Base-by-base conservation (phyloP, 192 early-diverging fungal species). In the Mortierella hygrophila region DNA sequence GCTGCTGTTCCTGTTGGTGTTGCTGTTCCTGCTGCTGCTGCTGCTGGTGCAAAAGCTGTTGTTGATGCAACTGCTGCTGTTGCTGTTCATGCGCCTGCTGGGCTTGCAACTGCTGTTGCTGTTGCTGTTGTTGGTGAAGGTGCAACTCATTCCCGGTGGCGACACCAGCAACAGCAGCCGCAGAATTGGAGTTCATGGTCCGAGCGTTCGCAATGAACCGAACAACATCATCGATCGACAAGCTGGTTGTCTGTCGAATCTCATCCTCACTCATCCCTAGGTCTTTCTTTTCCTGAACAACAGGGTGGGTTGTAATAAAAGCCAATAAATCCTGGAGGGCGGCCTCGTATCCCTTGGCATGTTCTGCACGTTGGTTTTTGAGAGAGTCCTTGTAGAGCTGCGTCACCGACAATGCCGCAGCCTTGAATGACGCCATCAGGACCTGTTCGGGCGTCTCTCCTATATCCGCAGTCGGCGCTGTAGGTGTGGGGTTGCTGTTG, bases 371-470 rank as follows among this genome's bases (percentile, higher is more conserved):
- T n/a, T 92, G 90, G 55, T 88, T 89, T 29, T 88, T 88, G n/a
- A 90, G 80, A 4, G 91, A 89, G 63, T 92, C 91, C 76, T 92
- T 92, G 80, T 92, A 92, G 15, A 92, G 82, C 37, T 88, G 89
- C 4, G 91, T 90, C 29, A 92, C 91, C 38, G 88, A 89, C 20
- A 88, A 78, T 21, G 91, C 91, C 26, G 91, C 89, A 42, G 90
- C 89, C 57, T 91, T 92, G 79, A 92, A 92, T 2, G 91, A 92
- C 52, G 86, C 82, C 75, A 92, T 72, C 5, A 92, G 80, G 7
- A 88, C 90, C 65, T 92, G 89, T 72, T 92, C 91, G 23, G 82
- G 87, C 0, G 83, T 83, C 70, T 90, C 89, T 20, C 49, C 49
- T 40, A 40, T 6, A 32, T 81, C 84, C 0, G 63, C n/a, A 63